Conservation (phyloP, 768 basidiomycete species). For the Leccinum subgranulosum region DNA sequence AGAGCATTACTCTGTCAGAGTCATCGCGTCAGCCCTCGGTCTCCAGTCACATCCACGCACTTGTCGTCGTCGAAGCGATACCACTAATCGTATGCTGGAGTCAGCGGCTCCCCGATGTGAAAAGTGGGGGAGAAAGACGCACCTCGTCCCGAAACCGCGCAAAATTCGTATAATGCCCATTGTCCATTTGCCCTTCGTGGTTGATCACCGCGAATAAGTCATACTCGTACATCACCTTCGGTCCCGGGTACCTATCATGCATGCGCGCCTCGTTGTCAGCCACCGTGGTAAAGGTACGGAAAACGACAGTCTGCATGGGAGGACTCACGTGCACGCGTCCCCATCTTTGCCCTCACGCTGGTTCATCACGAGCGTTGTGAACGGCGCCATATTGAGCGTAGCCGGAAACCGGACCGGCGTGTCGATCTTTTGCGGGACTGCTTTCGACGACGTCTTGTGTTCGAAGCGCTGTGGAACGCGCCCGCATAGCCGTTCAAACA, state of each 20-base stretch:
- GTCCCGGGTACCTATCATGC: constrained; percentile 43
- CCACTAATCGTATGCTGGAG: constrained; percentile 52
- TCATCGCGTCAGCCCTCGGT: background rate
- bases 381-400: constrained; percentile 84
- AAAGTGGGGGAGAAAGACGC: constrained; percentile 24
- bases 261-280: background rate
- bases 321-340: constrained; percentile 24
- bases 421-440: constrained; percentile 81
- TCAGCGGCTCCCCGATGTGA: background rate
- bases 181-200: constrained; percentile 92
- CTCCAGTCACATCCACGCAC: constrained; percentile 37
- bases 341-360: constrained; percentile 42
- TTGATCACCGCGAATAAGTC: constrained; percentile 92
- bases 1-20: constrained; percentile 58
- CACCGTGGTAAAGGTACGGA: background rate
- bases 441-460: constrained; percentile 72
- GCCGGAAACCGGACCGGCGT: constrained; percentile 79
- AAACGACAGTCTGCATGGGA: background rate
- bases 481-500: background rate
- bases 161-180: constrained; percentile 91
- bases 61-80: constrained; percentile 95
- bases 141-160: constrained; percentile 85
- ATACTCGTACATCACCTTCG: constrained; percentile 77
- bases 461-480: constrained; percentile 72
- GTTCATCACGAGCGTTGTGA: constrained; percentile 63